Evolutionary conservation across 192 early-diverging fungal genomes (phyloP).

Genomic region (Diversispora epigaea): DNA sequence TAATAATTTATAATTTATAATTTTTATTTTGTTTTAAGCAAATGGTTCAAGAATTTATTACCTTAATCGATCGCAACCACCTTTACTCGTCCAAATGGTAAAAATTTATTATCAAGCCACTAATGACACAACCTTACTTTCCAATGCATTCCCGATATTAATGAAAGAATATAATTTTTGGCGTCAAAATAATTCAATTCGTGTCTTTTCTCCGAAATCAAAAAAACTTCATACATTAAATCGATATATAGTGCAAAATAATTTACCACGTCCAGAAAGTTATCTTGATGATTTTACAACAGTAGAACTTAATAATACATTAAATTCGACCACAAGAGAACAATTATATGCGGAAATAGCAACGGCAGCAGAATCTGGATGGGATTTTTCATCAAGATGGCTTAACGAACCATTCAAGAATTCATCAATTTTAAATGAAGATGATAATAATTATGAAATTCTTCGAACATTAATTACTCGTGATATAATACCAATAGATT

Average conservation of each 20-base stretch:
- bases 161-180: slow-evolving; percentile 65
- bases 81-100: slow-evolving; percentile 69
- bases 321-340: slow-evolving; percentile 30
- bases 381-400: slow-evolving; percentile 74
- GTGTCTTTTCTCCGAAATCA: slow-evolving; percentile 30
- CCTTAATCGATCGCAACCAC: slow-evolving; percentile 74
- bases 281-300: slow-evolving; percentile 61
- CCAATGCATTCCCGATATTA: slow-evolving; percentile 52
- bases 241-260: slow-evolving; percentile 56
- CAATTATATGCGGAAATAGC: slow-evolving; percentile 64
- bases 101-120: slow-evolving; percentile 56
- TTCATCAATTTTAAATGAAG: slow-evolving; percentile 25
- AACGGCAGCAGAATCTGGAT: slow-evolving; percentile 69
- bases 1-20: slow-evolving; percentile 8
- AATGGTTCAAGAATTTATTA: slow-evolving; percentile 78
- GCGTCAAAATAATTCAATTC: slow-evolving; percentile 52
- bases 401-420: slow-evolving; percentile 16
- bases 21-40: slow-evolving; percentile 39
- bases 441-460: slow-evolving; percentile 32
- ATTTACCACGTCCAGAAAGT: slow-evolving; percentile 63
- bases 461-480: slow-evolving; percentile 57
- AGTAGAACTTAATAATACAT: slow-evolving; percentile 43
- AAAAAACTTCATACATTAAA: slow-evolving; percentile 44
- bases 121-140: slow-evolving; percentile 47
- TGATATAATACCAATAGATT: slow-evolving; percentile 63